These are phyloP conservation scores for Amoebophrya sp. DNA, from an alignment of 169 alveolate genomes.

Conservation along the genomic window DNA sequence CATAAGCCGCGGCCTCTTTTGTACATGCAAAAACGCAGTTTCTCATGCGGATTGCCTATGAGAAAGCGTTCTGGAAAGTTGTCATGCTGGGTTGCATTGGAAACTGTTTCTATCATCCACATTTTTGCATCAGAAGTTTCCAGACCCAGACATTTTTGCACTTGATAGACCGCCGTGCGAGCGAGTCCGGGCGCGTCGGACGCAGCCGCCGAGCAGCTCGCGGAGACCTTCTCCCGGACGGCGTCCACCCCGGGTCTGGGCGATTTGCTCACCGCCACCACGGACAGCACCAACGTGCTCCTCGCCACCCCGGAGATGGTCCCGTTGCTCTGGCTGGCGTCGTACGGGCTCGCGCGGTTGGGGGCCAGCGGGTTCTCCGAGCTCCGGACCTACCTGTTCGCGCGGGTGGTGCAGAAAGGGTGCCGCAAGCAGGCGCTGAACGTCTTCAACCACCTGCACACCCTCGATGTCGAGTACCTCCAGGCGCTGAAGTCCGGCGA, in stretches of 20 bases:
- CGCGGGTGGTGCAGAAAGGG: constrained; percentile 19
- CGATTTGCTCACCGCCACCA: not conserved
- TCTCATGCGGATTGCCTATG: no score
- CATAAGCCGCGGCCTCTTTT: no score
- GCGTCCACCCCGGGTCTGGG: not conserved
- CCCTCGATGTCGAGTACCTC: constrained; percentile 37
- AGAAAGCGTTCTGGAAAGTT: no score
- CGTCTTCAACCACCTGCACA: constrained; percentile 50
- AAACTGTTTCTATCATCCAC: no score
- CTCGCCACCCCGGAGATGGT: not conserved
- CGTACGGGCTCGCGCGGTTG: constrained; percentile 21
- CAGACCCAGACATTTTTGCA: no score
- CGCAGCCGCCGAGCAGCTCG: no score
- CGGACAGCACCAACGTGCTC: not conserved
- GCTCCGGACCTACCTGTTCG: not conserved
- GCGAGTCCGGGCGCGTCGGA: no score
- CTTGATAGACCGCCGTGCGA: no score
- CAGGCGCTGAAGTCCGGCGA: constrained; percentile 48
- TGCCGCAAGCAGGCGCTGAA: constrained; percentile 37
- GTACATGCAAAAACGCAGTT: no score
- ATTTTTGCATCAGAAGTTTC: no score
- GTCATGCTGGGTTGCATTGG: no score
- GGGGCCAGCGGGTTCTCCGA: constrained; percentile 25
- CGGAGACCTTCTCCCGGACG: not conserved
- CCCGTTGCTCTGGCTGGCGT: constrained; percentile 30